Evolutionary conservation across 768 basidiomycete species (phyloP).

Genomic region (Fomitopsis pulvina): DNA sequence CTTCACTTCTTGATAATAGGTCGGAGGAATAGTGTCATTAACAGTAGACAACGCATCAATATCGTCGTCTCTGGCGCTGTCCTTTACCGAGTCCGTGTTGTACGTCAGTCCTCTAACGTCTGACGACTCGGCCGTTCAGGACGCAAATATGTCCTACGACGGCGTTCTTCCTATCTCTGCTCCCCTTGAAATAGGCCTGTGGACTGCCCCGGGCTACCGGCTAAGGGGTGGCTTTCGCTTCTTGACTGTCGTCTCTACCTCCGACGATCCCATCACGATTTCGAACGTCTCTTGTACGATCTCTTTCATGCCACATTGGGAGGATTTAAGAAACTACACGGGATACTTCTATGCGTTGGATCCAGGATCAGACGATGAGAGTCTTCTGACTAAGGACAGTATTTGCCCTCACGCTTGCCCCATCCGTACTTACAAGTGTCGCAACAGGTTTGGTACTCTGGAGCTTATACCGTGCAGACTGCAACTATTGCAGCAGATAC

Average conservation of each 20-base stretch:
- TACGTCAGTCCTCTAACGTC: slow-evolving; percentile 48
- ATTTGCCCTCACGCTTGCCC: neutral
- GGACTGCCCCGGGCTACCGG: slow-evolving; percentile 39
- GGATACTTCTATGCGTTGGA: slow-evolving; percentile 49
- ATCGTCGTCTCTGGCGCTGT: slow-evolving; percentile 36
- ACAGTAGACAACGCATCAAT: slow-evolving; percentile 31
- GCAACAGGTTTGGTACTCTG: slow-evolving; percentile 45
- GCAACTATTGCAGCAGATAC: slow-evolving; percentile 46
- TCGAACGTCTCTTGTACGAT: slow-evolving; percentile 46
- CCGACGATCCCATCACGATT: slow-evolving; percentile 29
- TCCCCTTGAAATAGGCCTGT: slow-evolving; percentile 32
- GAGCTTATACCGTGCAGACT: slow-evolving; percentile 57
- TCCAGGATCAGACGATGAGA: slow-evolving; percentile 35
- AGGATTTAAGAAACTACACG: slow-evolving; percentile 39
- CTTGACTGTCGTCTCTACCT: slow-evolving; percentile 39
- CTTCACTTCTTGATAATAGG: too few species aligned
- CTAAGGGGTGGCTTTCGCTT: slow-evolving; percentile 50
- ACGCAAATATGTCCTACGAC: slow-evolving; percentile 38
- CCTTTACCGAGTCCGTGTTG: slow-evolving; percentile 51
- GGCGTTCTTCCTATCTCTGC: slow-evolving; percentile 34
- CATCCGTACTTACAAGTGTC: neutral
- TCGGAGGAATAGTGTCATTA: slow-evolving; percentile 47
- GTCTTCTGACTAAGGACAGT: slow-evolving; percentile 43
- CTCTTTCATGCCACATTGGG: slow-evolving; percentile 47
- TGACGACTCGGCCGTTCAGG: slow-evolving; percentile 35